These are phyloP conservation scores for Colletotrichum orbiculare DNA, from an alignment of 2,329 filamentous ascomycete species.

Conservation along the genomic window DNA sequence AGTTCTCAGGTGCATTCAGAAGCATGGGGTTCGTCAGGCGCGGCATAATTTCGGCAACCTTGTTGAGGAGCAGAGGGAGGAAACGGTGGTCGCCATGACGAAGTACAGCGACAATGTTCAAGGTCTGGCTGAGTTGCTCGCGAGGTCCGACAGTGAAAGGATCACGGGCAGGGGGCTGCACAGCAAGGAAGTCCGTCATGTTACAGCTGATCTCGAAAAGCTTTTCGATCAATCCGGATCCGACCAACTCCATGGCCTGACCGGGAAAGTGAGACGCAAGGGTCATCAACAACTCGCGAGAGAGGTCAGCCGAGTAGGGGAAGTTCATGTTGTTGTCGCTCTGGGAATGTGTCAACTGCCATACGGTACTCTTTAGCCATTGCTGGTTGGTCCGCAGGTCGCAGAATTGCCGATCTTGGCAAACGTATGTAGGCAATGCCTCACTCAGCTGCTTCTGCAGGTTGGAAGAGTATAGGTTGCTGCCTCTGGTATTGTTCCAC, in stretches of 20 bases:
- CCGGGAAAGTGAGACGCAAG: slow-evolving; percentile 79
- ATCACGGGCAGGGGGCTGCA: slow-evolving; percentile 68
- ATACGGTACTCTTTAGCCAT: slow-evolving; percentile 73
- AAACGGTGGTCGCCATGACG: slow-evolving; percentile 83
- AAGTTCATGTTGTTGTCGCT: slow-evolving; percentile 61
- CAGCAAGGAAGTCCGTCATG: slow-evolving; percentile 77
- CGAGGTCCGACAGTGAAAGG: slow-evolving; percentile 75
- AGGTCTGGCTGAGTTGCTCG: slow-evolving; percentile 77
- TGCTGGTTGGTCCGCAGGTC: slow-evolving; percentile 70
- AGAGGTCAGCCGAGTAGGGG: slow-evolving; percentile 71
- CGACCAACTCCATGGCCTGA: slow-evolving; percentile 79
- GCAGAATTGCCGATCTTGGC: slow-evolving; percentile 63
- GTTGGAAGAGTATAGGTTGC: slow-evolving; percentile 65
- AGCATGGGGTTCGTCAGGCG: slow-evolving; percentile 70
- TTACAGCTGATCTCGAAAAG: slow-evolving; percentile 81
- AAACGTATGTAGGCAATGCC: slow-evolving; percentile 62
- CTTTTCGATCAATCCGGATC: slow-evolving; percentile 82
- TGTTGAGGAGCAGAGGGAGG: slow-evolving; percentile 79
- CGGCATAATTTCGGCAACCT: slow-evolving; percentile 78
- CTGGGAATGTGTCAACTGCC: slow-evolving; percentile 66
- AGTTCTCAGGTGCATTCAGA: slow-evolving; percentile 66
- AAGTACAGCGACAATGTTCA: slow-evolving; percentile 74
- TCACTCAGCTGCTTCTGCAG: slow-evolving; percentile 73
- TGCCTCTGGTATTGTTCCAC: slow-evolving; percentile 72
- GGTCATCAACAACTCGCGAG: slow-evolving; percentile 69